Conservation (phyloP, 371 early-diverging fungal genomes). For the Mortierella sp. region DNA sequence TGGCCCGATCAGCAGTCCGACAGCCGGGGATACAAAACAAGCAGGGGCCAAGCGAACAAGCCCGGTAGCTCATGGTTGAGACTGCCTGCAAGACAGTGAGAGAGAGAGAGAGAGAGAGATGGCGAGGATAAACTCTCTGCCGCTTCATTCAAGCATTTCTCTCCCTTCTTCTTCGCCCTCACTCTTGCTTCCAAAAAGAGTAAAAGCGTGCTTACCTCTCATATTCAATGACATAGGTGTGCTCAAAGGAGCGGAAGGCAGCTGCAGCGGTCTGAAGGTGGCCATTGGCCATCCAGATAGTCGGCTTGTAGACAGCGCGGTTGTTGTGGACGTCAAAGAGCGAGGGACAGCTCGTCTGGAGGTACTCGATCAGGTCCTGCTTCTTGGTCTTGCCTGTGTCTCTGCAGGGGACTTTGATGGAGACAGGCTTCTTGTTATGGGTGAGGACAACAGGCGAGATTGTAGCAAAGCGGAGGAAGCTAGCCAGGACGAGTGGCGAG, state of each 20-base stretch:
- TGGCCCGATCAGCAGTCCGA: constrained; percentile 1
- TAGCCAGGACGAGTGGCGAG: constrained; percentile 26
- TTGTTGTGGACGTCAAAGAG: constrained; percentile 29
- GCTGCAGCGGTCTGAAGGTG: constrained; percentile 74
- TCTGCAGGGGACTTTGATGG: constrained; percentile 20
- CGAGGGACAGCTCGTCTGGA: constrained; percentile 48
- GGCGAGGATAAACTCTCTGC: neutral
- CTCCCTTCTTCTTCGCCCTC: neutral
- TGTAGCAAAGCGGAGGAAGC: constrained; percentile 30
- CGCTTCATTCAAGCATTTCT: neutral
- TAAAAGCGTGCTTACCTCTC: constrained; percentile 56
- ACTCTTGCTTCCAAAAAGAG: neutral
- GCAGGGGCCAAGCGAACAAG: neutral
- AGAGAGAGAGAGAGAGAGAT: neutral
- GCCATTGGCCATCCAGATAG: constrained; percentile 68
- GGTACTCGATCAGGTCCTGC: constrained; percentile 38
- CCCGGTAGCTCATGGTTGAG: neutral
- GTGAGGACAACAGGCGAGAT: constrained; percentile 29
- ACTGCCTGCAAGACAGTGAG: neutral
- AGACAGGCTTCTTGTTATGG: constrained; percentile 20
- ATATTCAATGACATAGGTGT: constrained; percentile 57
- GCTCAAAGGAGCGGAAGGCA: constrained; percentile 55
- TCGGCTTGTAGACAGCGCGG: constrained; percentile 53
- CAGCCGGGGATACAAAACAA: neutral
- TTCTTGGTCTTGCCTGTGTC: constrained; percentile 23